Base-by-base conservation (phyloP, 2,329 filamentous ascomycete genomes). In the Exophiala sideris region DNA sequence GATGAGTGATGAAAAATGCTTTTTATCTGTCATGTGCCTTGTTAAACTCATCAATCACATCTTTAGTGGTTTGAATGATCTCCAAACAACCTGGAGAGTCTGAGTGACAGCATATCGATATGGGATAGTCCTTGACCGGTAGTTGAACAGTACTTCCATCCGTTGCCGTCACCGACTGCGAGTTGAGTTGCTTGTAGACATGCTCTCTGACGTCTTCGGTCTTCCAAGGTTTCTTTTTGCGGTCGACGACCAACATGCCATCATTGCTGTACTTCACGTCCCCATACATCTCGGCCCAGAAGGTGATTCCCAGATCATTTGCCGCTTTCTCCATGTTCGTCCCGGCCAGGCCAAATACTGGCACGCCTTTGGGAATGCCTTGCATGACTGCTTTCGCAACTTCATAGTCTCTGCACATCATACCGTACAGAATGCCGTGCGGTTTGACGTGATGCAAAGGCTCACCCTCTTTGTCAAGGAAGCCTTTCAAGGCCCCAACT, bases 381-480 rank as follows among this genome's bases (percentile, higher is more conserved):
- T 68, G 66, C 65, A 80, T 79, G 1, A 82, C 79, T 0, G 79
- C 80, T 41, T 71, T 70, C 33, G 79, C 79, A 2, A 76, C 70
- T 10, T 79, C 77, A 48, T 71, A 71, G 58, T 81, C 76, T 55
- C 78, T 66, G 57, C 74, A 76, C 71, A 78, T 79, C 77, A 80
- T 80, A 3, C 78, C 78, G 63, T 83, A 85, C 1, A 85, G 71
- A 18, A 80, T 75, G 3, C 82, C 81, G 52, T 86, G 82, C 2
- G 82, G 81, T 65, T 84, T 86, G 38, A 86, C 78, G 60, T 86
- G 84, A 60, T 83, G 75, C 21, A 87, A 67, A 11, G 73, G 68
- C 5, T 85, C 68, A 11, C 73, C 75, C 61, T 85, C 83, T 0
- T 75, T 75, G 33, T 81, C 76, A 2, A 86, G 70, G 57, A 86